Evolutionary conservation across 441 rosid genomes (phyloP).

Genomic region (Eruca vesicaria): DNA sequence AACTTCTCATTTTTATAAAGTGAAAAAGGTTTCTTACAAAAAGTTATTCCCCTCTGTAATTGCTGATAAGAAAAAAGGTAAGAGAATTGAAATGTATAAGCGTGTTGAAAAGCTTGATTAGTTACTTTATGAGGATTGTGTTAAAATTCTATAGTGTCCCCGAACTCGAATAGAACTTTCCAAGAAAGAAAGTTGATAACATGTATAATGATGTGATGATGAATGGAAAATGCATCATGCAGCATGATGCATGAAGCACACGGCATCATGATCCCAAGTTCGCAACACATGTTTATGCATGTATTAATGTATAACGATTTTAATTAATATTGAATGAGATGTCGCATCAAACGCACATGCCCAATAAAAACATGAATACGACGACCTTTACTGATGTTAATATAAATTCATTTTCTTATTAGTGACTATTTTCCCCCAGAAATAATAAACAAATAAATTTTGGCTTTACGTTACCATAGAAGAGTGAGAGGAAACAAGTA

Average conservation of each 20-base stretch:
- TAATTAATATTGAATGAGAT: conserved; percentile 20
- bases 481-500: conserved; percentile 20
- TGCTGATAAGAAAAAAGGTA: not conserved
- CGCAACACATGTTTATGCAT: conserved; percentile 26
- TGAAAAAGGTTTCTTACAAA: conserved; percentile 3
- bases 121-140: not conserved
- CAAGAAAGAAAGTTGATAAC: conserved; percentile 14
- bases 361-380: conserved; percentile 35
- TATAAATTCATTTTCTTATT: conserved; percentile 6
- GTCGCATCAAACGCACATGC: conserved; percentile 42
- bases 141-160: conserved; percentile 15
- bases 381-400: conserved; percentile 28
- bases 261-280: conserved; percentile 14
- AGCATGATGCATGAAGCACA: conserved; percentile 19
- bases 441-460: not conserved
- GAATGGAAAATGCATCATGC: not conserved
- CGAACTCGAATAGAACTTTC: conserved; percentile 29
- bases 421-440: not conserved
- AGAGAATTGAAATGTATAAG: conserved; percentile 18
- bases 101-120: conserved; percentile 23
- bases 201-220: conserved; percentile 3
- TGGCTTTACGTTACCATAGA: conserved; percentile 34
- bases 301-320: not conserved
- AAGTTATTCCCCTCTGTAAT: not conserved
- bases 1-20: conserved; percentile 6